Evolutionary conservation across 306 rosid genomes (phyloP).

Genomic region (Pyrus communis): DNA sequence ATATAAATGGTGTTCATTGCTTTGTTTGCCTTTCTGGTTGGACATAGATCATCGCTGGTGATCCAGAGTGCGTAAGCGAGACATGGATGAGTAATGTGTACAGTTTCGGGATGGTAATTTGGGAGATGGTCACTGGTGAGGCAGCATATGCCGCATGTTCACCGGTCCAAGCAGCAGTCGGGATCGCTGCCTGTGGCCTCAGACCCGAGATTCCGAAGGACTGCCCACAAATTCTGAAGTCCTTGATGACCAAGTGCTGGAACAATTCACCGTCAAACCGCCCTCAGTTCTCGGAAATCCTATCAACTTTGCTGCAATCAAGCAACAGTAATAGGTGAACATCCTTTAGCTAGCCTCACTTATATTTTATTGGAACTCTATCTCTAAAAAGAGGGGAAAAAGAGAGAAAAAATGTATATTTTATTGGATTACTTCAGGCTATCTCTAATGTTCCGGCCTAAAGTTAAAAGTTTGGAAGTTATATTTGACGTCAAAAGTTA

Average conservation of each 20-base stretch:
- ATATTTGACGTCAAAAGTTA: no score
- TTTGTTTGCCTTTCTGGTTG: constrained; percentile 8
- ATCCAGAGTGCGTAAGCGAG: constrained; percentile 85
- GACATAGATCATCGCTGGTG: constrained; percentile 87
- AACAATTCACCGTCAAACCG: constrained; percentile 86
- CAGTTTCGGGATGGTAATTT: constrained; percentile 88
- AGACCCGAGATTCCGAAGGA: constrained; percentile 95
- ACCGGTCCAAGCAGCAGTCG: constrained; percentile 96
- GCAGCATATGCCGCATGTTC: constrained; percentile 78
- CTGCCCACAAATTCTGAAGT: constrained; percentile 68
- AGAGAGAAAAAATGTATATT: no score
- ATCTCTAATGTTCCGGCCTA: no score
- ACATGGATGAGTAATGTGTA: constrained; percentile 92
- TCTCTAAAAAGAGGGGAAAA: no score
- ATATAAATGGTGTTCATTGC: constrained; percentile 5
- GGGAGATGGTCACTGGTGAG: constrained; percentile 98
- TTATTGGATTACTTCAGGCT: no score
- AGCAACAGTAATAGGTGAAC: constrained; percentile 49
- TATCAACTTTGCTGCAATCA: constrained; percentile 48
- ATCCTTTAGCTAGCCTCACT: background rate
- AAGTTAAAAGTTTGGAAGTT: no score
- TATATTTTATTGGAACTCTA: background rate
- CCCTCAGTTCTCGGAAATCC: constrained; percentile 75
- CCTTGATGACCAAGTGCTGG: constrained; percentile 88
- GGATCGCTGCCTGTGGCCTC: constrained; percentile 97